A percentile compares a stretch with the other conserved stretches of the same genome.
phyloP scores from a whole-genome alignment of 257 asterid genomes.

The Solanum chiquidenum region DNA sequence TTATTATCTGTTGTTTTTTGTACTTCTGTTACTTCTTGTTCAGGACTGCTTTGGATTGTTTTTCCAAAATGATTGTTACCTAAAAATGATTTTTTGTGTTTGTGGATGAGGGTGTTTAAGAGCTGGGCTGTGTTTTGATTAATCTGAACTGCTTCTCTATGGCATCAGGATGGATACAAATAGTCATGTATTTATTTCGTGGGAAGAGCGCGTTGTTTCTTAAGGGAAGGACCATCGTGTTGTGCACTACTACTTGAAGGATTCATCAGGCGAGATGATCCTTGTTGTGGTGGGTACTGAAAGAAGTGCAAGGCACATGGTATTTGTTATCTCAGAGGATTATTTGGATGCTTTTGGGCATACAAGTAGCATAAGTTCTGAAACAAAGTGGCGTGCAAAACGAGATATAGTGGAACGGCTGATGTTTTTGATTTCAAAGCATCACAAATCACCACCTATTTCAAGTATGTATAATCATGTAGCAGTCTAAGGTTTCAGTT shows the following conservation, averaged over 20 bases:
- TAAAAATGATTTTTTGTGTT: neutral
- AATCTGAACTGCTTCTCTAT: neutral
- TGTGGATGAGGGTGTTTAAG: neutral
- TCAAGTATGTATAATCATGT: constrained; percentile 21
- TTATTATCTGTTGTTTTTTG: neutral
- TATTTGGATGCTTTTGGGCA: constrained; percentile 24
- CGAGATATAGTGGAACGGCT: constrained; percentile 30
- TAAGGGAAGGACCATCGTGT: constrained; percentile 21
- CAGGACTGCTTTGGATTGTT: neutral
- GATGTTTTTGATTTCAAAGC: constrained; percentile 6
- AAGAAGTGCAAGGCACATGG: constrained; percentile 23
- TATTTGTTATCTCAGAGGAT: constrained; percentile 21
- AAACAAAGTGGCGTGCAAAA: constrained; percentile 32
- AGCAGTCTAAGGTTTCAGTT: neutral
- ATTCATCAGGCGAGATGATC: constrained; percentile 12
- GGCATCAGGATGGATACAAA: constrained; percentile 26
- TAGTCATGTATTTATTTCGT: constrained; percentile 12
- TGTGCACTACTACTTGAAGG: constrained; percentile 27
- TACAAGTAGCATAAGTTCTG: constrained; percentile 9
- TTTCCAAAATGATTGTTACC: neutral
- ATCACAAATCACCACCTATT: constrained; percentile 14
- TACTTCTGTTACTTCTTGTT: neutral
- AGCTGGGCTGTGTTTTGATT: neutral
- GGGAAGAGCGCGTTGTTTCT: constrained; percentile 32
- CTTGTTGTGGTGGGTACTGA: constrained; percentile 40